Conservation (phyloP, 2,329 filamentous ascomycete genomes). For the Lojkania enalia region DNA sequence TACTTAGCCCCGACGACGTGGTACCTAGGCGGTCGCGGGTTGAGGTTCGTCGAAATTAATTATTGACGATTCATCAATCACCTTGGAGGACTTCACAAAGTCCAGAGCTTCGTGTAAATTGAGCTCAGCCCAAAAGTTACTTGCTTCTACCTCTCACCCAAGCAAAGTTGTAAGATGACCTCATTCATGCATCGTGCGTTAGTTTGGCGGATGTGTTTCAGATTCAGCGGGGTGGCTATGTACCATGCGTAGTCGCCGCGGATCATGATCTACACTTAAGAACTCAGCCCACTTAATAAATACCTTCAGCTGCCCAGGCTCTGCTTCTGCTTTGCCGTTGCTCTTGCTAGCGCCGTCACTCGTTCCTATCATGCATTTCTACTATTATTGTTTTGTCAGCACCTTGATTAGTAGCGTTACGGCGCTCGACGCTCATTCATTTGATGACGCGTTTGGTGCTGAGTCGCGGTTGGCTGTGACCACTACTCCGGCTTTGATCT, state of each 20-base stretch:
- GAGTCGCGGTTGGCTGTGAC: neutral
- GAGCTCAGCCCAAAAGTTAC: no score
- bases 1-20: no score
- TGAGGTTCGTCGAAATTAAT: no score
- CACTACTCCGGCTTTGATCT: slow-evolving; percentile 1
- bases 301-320: neutral
- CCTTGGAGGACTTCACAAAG: no score
- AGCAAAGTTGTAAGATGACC: no score
- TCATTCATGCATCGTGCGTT: no score
- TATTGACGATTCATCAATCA: no score
- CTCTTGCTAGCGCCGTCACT: neutral
- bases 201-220: no score
- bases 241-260: neutral
- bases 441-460: slow-evolving; percentile 5
- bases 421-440: slow-evolving; percentile 5
- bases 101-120: no score
- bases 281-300: neutral
- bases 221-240: neutral
- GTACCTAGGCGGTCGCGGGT: no score
- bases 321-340: neutral
- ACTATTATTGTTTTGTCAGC: neutral
- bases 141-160: no score
- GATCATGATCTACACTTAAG: neutral
- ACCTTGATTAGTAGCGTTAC: neutral
- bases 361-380: slow-evolving; percentile 2